These are phyloP conservation scores for Candida sojae DNA, from an alignment of 1,139 yeast species.

Conservation along the genomic window DNA sequence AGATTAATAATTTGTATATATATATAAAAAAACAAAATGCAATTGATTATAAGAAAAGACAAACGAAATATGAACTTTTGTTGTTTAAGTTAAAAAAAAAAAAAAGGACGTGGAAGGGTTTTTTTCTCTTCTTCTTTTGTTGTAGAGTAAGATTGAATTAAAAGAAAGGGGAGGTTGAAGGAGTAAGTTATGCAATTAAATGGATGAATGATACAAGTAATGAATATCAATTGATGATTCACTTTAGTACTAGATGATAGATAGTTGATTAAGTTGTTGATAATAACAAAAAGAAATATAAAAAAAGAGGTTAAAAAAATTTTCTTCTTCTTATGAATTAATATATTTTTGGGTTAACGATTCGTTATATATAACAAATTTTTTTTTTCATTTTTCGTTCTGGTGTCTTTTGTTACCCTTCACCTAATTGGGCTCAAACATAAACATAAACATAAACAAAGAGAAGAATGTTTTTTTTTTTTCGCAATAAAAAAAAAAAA, in stretches of 20 bases:
- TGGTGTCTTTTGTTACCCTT: conserved; percentile 1
- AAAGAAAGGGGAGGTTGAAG: neutral
- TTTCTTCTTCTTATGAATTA: neutral
- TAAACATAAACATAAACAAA: conserved; percentile 1
- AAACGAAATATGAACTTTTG: neutral
- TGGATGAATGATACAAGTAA: too few relatives aligned
- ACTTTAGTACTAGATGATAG: too few relatives aligned
- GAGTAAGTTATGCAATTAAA: too few relatives aligned
- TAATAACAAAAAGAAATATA: neutral
- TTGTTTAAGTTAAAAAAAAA: too few relatives aligned
- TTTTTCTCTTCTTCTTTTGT: neutral
- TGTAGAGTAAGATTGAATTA: neutral
- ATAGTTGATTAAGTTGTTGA: too few relatives aligned
- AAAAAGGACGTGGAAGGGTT: too few relatives aligned
- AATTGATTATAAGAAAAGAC: neutral
- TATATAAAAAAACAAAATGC: neutral
- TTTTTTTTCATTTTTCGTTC: neutral
- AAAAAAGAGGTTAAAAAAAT: neutral
- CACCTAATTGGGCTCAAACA: neutral
- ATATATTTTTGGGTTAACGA: neutral
- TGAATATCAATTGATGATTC: too few relatives aligned
- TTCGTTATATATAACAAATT: neutral
- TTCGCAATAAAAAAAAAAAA: neutral
- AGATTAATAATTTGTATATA: neutral
- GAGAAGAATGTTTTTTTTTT: neutral